These are phyloP conservation scores for Euptelea pleiosperma DNA, from an alignment of 164 flowering plant species.

Conservation along the genomic window DNA sequence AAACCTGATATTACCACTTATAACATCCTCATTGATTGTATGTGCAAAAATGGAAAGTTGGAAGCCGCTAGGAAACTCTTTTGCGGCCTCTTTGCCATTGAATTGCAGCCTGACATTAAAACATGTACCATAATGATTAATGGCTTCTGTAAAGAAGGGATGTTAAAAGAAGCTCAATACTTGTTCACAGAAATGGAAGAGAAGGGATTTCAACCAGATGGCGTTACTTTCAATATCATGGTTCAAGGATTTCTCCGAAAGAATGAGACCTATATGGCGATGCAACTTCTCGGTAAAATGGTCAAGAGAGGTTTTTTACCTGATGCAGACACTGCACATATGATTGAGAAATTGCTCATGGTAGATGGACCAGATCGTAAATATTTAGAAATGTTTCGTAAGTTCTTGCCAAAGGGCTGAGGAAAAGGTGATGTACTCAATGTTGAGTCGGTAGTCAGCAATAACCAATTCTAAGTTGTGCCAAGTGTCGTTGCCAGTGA, in stretches of 20 bases:
- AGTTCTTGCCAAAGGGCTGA: no score
- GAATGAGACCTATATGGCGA: constrained; percentile 1
- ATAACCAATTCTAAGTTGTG: no score
- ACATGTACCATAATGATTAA: constrained; percentile 16
- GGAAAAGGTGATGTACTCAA: no score
- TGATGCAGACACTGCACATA: neutral
- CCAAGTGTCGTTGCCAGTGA: no score
- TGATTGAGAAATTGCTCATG: neutral
- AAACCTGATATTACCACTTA: constrained; percentile 7
- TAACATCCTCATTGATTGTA: constrained; percentile 16
- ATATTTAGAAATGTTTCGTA: no score
- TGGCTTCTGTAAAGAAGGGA: constrained; percentile 12
- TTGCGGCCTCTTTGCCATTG: neutral
- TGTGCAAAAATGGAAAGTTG: constrained; percentile 11
- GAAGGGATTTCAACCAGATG: constrained; percentile 13
- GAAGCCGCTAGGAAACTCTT: constrained; percentile 12
- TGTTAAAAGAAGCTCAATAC: constrained; percentile 12
- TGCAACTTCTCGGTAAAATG: no score
- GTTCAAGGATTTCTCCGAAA: constrained; percentile 3
- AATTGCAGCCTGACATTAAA: constrained; percentile 9
- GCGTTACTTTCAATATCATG: no score
- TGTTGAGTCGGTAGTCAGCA: no score
- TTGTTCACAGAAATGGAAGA: constrained; percentile 21
- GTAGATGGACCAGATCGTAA: no score
- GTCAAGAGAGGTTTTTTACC: no score